A percentile compares a stretch with the other conserved stretches of the same genome.
Conservation (phyloP, 768 basidiomycete species). For the Favolaschia claudopus region DNA sequence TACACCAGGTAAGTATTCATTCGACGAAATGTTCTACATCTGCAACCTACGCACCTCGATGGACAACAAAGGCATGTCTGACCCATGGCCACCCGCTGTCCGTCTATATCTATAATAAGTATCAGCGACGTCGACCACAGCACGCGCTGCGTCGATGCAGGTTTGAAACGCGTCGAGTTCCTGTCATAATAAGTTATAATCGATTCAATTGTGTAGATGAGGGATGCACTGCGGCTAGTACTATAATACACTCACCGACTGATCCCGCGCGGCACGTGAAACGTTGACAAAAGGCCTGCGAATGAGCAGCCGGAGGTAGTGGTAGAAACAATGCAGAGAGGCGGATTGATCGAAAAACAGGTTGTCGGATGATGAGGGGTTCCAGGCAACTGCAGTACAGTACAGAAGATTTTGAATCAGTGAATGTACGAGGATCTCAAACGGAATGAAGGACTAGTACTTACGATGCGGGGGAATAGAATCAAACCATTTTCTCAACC, state of each 20-base stretch:
- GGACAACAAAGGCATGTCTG: conserved; percentile 1
- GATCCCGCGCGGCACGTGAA: not conserved
- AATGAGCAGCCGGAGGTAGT: not conserved
- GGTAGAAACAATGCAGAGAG: not conserved
- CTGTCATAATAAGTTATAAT: not conserved
- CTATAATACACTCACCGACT: not conserved
- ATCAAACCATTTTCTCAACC: not conserved
- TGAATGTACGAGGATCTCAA: not conserved
- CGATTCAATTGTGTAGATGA: not conserved
- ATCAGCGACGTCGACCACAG: not conserved
- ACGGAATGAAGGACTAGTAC: not conserved
- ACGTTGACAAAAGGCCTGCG: not conserved
- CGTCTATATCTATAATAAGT: too few species aligned
- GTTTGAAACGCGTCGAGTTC: not conserved
- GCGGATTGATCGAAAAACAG: conserved; percentile 14
- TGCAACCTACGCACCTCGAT: too few species aligned
- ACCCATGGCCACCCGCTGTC: not conserved
- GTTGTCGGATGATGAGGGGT: not conserved
- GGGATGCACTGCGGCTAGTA: too few species aligned
- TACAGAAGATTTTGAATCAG: not conserved
- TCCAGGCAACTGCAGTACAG: conserved; percentile 1
- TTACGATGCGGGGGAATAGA: conserved; percentile 5
- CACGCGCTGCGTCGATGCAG: not conserved
- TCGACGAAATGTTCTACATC: too few species aligned
- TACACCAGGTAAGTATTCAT: too few species aligned